Evolutionary conservation across 1,284 basidiomycete species (phyloP).

Genomic region (Ceratobasidium sp.): DNA sequence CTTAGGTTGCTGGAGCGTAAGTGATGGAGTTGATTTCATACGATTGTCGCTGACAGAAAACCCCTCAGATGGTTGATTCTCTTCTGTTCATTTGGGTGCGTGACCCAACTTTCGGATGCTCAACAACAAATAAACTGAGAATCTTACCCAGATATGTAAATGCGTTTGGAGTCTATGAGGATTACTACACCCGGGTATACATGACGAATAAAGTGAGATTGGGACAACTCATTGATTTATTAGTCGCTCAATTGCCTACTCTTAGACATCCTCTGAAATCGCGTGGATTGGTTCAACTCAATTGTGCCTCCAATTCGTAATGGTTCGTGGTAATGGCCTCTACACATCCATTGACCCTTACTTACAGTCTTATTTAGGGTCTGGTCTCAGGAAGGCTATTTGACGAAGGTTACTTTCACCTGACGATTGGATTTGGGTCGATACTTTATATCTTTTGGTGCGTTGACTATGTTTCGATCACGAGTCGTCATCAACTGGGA

Average conservation of each 20-base stretch:
- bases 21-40: background rate
- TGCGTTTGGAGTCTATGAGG: conserved; percentile 32
- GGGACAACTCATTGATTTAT: background rate
- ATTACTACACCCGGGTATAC: conserved; percentile 31
- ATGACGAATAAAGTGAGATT: conserved; percentile 25
- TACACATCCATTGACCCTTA: background rate
- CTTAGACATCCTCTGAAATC: conserved; percentile 15
- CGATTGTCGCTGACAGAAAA: background rate
- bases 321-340: background rate
- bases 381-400: conserved; percentile 23
- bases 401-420: conserved; percentile 29
- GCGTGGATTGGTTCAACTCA: conserved; percentile 30
- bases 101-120: background rate
- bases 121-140: background rate
- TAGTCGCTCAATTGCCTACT: background rate
- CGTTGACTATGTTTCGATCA: background rate
- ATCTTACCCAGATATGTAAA: conserved; percentile 3
- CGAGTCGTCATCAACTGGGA: background rate
- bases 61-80: conserved; percentile 10
- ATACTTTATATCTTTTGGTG: conserved; percentile 27
- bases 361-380: background rate
- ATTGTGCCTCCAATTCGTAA: conserved; percentile 17
- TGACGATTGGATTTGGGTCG: conserved; percentile 9
- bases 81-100: conserved; percentile 29
- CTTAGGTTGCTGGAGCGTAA: conserved; percentile 25